Evolutionary conservation across 768 basidiomycete species (phyloP), one percentile per base, ranked within the genome.

Genomic region (Rhodotorula kratochvilovae): DNA sequence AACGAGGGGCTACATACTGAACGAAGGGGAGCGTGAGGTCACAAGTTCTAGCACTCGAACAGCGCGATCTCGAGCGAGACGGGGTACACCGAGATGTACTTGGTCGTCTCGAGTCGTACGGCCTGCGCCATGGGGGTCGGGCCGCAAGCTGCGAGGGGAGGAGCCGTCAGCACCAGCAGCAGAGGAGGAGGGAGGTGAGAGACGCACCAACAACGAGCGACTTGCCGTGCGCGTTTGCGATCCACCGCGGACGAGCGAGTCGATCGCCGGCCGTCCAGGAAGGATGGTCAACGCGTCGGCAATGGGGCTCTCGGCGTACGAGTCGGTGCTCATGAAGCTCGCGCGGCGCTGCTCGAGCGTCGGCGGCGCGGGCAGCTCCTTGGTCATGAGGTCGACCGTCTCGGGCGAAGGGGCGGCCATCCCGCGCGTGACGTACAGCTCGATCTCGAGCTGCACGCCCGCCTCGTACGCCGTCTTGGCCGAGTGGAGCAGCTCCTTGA

Each of bases 381-480:
- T 71, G 55, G 46, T 48, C 61, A 67, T 61, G 25, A 67, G 51
- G 55, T 71, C 70, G 66, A 71, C 70, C 12, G 70, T 63, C 35
- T 67, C 42, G 12, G 70, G 70, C 17, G 64, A 66, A 2, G 70
- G 70, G 16, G 70, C 48, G 5, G 33, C 29, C 70, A 71, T 71
- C 13, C 66, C 66, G 4, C 70, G 54, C n/a, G 70, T 57, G 23
- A 66, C 63, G 64, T 66, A 71, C n/a, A 71, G 66, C 45, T 66
- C 65, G 53, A 71, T 60, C 29, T 71, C 55, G 4, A 67, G 65
- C 48, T 63, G 55, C 39, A 71, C 70, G 11, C 70, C 70, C 17
- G 70, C 70, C 61, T 71, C 70, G 46, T 61, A 71, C 35, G 70
- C 70, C 16, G 70, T 66, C 35, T 71, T 66, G 53, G 70, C 70